Evolutionary conservation across 2,329 filamentous ascomycete genomes (phyloP), one percentile per base, ranked within the genome.

Genomic region (Cylindrodendrum hubeiense): DNA sequence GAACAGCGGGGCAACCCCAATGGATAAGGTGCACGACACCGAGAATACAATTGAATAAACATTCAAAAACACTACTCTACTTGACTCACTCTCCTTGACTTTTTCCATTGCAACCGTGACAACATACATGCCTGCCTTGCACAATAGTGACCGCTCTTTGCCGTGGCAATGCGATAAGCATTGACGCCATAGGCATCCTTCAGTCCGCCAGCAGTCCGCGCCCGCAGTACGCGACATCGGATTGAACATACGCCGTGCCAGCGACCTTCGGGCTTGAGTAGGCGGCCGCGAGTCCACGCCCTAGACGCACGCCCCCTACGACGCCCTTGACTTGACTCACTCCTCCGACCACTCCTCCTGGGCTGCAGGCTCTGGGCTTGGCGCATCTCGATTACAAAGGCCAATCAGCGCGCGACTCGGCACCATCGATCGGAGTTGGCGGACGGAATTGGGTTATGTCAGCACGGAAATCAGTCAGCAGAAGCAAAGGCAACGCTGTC

Each of bases 11-110:
- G 41, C 56, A 59, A 58, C 50, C 59, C 50, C 28, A 17, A 46
- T 34, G 49, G 44, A 43, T 58, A 28, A 37, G 64, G 44, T 58
- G 61, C 54, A 50, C 5, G 34, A 60, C 30, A 60, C 46, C 34
- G 46, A 52, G 30, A 58, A 62, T 43, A 53, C 63, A 63, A 68
- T 63, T 60, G 33, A 67, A 50, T 67, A 73, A 71, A 71, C 57
- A 68, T 67, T 69, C 15, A 63, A 73, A 71, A 71, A 64, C 30
- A 30, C 61, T 51, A 49, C n/a, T 44, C 8, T 10, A 49, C 47
- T 30, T 5, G 4, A 9, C 19, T 8, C 47, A n/a, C 26, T 49
- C 24, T 44, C 34, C 30, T 54, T 34, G 30, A 44, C 49, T 54
- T 17, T 28, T 60, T 19, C 43, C 26, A 54, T 65, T 57, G 49